phyloP scores from a whole-genome alignment of 257 asterid species.

The Penstemon barbatus region DNA sequence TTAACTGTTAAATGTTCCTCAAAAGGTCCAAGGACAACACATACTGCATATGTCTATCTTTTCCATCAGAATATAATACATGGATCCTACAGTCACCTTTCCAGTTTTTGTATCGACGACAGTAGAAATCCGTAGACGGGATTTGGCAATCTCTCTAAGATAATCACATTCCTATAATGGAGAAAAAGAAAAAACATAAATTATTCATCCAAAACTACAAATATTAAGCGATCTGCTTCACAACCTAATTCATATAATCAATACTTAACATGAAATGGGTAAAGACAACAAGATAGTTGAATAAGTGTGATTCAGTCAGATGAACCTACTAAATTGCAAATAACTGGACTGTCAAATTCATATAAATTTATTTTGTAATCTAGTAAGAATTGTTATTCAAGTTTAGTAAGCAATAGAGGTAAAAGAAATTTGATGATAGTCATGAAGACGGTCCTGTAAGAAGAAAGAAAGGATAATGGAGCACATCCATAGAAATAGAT shows the following conservation, averaged over 20 bases:
- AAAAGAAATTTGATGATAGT: neutral
- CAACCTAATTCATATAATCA: neutral
- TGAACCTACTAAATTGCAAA: too few species aligned
- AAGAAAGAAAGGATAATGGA: neutral
- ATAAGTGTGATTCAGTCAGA: neutral
- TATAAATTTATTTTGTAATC: neutral
- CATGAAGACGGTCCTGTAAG: neutral
- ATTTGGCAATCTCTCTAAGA: conserved; percentile 68
- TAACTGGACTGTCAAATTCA: neutral
- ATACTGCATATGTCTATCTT: neutral
- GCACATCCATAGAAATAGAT: neutral
- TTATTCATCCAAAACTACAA: conserved; percentile 16
- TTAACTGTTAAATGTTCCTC: neutral
- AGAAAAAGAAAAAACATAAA: conserved; percentile 23
- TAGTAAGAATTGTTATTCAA: neutral
- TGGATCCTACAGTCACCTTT: conserved; percentile 50
- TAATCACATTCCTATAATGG: conserved; percentile 78
- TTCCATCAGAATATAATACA: conserved; percentile 4
- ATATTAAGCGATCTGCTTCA: conserved; percentile 11
- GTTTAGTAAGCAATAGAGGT: neutral
- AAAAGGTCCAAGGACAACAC: conserved; percentile 4
- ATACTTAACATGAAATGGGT: neutral
- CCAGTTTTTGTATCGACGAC: conserved; percentile 89
- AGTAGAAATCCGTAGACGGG: conserved; percentile 73
- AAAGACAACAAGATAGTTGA: neutral